Conservation (phyloP, 306 rosid species). For the Cicer judaicum region DNA sequence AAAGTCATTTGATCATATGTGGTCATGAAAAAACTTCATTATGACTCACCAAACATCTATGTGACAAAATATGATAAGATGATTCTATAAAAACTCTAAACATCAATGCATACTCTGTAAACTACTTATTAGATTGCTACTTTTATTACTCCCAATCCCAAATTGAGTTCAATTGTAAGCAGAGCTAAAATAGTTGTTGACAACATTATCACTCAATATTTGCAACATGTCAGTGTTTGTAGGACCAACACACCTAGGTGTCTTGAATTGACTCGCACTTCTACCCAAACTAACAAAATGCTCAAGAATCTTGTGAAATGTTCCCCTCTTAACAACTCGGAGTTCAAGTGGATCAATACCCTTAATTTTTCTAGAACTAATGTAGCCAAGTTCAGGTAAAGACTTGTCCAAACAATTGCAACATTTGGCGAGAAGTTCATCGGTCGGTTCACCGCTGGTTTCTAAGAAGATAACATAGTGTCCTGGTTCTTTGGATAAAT, state of each 20-base stretch:
- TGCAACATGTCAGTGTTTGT: slow-evolving; percentile 64
- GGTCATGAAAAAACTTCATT: too few relatives aligned
- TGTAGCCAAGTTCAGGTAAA: slow-evolving; percentile 77
- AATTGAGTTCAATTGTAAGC: slow-evolving; percentile 50
- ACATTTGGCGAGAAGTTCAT: slow-evolving; percentile 71
- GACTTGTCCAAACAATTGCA: slow-evolving; percentile 75
- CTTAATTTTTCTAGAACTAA: slow-evolving; percentile 65
- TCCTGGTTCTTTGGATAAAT: slow-evolving; percentile 70
- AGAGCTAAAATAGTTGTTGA: slow-evolving; percentile 61
- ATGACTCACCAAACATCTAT: too few relatives aligned
- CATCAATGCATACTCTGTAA: not conserved
- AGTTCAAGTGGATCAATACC: slow-evolving; percentile 76
- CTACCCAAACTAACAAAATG: slow-evolving; percentile 42
- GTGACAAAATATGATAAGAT: too few relatives aligned
- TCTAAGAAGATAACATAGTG: slow-evolving; percentile 92
- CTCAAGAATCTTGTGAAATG: slow-evolving; percentile 73
- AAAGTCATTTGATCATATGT: too few relatives aligned
- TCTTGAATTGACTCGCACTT: slow-evolving; percentile 76
- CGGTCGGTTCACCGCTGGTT: slow-evolving; percentile 70
- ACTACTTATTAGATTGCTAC: not conserved
- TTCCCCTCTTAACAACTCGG: slow-evolving; percentile 68
- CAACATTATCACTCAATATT: slow-evolving; percentile 68
- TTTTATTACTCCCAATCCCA: not conserved
- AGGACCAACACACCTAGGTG: slow-evolving; percentile 74
- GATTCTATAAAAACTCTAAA: too few relatives aligned